Evolutionary conservation across 306 rosid genomes (phyloP).

Genomic region (Inga laurina): DNA sequence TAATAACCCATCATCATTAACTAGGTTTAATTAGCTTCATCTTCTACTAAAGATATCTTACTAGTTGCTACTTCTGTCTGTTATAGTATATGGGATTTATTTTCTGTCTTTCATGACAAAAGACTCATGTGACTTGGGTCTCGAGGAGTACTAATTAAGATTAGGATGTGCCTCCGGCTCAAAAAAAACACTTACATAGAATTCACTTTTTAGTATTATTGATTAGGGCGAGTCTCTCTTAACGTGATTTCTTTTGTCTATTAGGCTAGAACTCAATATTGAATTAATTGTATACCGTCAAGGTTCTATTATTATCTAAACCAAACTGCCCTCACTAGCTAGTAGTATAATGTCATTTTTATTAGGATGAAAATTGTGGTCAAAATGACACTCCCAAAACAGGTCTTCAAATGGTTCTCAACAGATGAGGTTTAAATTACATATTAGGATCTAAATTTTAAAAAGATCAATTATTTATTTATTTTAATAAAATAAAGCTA

Average conservation of each 20-base stretch:
- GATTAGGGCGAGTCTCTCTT: too few species aligned
- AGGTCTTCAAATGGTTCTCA: background rate
- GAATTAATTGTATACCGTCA: background rate
- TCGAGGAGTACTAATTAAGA: too few species aligned
- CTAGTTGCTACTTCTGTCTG: too few species aligned
- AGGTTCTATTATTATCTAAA: background rate
- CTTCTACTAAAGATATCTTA: background rate
- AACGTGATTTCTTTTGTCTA: background rate
- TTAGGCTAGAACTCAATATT: background rate
- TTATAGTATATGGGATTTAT: too few species aligned
- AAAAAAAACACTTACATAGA: too few species aligned
- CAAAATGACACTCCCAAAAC: background rate
- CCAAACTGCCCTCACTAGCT: background rate
- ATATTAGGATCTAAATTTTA: background rate
- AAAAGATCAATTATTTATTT: background rate
- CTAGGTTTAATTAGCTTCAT: background rate
- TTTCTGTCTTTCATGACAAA: background rate
- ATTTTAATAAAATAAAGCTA: background rate
- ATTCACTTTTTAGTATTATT: too few species aligned
- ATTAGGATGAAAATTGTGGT: background rate
- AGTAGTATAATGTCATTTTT: background rate
- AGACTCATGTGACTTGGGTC: background rate
- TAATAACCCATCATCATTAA: background rate
- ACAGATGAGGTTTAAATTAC: background rate
- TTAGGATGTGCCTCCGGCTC: background rate